Conservation (phyloP, 2,329 filamentous ascomycete species). For the Stachybotrys chartarum region DNA sequence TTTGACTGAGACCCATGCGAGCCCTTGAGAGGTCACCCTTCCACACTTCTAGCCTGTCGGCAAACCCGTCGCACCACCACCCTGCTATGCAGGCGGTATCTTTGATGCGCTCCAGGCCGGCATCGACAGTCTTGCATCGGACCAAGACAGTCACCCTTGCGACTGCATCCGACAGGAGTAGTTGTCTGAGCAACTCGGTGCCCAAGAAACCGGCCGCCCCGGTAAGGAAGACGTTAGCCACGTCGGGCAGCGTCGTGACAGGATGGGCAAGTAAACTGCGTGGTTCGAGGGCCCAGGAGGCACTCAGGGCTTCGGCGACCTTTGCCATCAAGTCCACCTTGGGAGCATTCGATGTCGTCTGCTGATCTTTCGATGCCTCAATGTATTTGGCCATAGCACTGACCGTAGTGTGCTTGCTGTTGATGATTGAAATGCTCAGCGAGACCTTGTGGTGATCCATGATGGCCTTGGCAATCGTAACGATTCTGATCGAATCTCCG, state of each 20-base stretch:
- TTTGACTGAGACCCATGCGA: slow-evolving; percentile 59
- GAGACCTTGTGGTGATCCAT: slow-evolving; percentile 6
- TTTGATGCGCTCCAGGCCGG: slow-evolving; percentile 7
- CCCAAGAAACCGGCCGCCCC: slow-evolving; percentile 6
- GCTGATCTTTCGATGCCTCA: not conserved
- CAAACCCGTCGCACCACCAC: slow-evolving; percentile 9
- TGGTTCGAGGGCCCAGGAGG: not conserved
- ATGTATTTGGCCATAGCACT: slow-evolving; percentile 8
- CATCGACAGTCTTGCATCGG: slow-evolving; percentile 3
- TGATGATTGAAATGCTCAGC: slow-evolving; percentile 9
- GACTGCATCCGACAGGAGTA: slow-evolving; percentile 12
- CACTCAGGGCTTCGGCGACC: not conserved
- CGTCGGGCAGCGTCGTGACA: not conserved
- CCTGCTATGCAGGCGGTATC: slow-evolving; percentile 4
- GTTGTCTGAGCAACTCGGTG: slow-evolving; percentile 1
- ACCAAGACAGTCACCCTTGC: slow-evolving; percentile 15
- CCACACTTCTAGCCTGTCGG: slow-evolving; percentile 51
- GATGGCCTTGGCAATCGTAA: slow-evolving; percentile 8
- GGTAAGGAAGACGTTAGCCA: slow-evolving; percentile 4
- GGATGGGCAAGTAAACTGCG: not conserved
- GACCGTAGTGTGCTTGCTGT: slow-evolving; percentile 11
- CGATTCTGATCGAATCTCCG: slow-evolving; percentile 13
- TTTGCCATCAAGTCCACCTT: not conserved
- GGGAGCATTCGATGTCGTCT: not conserved
- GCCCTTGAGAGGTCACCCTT: slow-evolving; percentile 67